Conservation (phyloP, 257 asterid genomes). For the Solanum rostratum region DNA sequence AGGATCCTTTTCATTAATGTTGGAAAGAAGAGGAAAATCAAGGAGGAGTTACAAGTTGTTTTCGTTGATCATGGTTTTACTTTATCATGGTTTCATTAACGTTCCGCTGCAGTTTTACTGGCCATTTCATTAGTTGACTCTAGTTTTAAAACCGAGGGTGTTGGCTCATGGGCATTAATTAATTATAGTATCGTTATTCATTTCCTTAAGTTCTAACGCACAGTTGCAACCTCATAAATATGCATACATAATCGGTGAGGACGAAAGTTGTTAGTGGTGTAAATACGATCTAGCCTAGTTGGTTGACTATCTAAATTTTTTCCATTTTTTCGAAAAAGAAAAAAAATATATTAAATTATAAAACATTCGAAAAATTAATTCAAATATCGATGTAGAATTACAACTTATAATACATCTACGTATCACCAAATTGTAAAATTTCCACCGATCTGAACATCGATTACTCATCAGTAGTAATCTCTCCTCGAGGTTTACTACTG, state of each 20-base stretch:
- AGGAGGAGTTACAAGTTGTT: not conserved
- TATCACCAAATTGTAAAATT: not conserved
- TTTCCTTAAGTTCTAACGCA: not conserved
- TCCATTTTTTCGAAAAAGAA: not conserved
- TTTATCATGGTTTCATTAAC: not conserved
- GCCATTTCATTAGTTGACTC: not conserved
- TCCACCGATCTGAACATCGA: not conserved
- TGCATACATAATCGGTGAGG: not conserved
- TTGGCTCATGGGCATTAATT: not conserved
- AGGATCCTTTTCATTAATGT: not conserved
- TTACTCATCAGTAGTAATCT: not conserved
- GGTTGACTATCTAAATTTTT: not conserved
- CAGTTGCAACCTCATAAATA: not conserved
- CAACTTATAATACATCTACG: not conserved
- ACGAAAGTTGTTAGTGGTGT: not conserved
- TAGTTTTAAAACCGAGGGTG: not conserved
- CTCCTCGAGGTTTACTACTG: not conserved
- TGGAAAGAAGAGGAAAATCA: constrained; percentile 1
- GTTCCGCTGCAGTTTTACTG: not conserved
- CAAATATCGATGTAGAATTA: not conserved
- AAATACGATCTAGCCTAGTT: not conserved
- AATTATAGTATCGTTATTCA: not conserved
- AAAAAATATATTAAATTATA: not conserved
- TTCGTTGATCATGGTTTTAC: not conserved
- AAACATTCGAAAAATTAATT: not conserved